These are phyloP conservation scores for Fraxinus angustifolia DNA, from an alignment of 305 asterid genomes.

Conservation along the genomic window DNA sequence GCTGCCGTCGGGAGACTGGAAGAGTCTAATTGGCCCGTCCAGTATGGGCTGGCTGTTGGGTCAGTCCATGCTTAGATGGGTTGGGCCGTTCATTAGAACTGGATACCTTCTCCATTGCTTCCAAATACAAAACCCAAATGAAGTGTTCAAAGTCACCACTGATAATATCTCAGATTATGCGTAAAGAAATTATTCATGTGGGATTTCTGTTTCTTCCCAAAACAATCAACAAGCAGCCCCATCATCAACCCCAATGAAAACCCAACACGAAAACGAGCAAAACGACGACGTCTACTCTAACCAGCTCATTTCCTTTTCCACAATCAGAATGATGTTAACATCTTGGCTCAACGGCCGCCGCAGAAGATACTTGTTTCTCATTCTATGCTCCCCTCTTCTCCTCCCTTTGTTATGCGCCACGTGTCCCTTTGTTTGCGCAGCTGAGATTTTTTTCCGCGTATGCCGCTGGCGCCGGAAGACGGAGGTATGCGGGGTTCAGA, in stretches of 20 bases:
- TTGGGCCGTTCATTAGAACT: neutral
- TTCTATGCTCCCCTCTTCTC: constrained; percentile 29
- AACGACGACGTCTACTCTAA: constrained; percentile 1
- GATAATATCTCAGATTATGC: neutral
- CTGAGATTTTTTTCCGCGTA: constrained; percentile 27
- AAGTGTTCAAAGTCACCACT: neutral
- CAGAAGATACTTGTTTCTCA: constrained; percentile 19
- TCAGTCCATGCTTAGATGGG: neutral
- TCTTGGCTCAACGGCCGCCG: constrained; percentile 22
- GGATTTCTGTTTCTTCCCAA: constrained; percentile 8
- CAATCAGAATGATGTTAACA: constrained; percentile 22
- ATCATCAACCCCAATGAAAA: neutral
- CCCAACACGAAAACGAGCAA: neutral
- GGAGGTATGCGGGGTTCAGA: constrained; percentile 3
- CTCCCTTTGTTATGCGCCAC: constrained; percentile 28
- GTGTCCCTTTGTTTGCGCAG: constrained; percentile 23
- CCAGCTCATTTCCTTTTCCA: constrained; percentile 12
- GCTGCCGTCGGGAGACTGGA: neutral
- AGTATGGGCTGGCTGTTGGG: neutral
- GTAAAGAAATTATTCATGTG: neutral
- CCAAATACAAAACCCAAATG: neutral
- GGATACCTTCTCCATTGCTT: neutral
- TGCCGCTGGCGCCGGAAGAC: constrained; percentile 11
- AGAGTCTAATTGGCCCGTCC: neutral
- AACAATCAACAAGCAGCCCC: constrained; percentile 11